Percentiles rank a stretch among this genome's conserved stretches.
Evolutionary conservation across 1,139 yeast species (phyloP).

Genomic region (Saccharomyces hybrid): DNA sequence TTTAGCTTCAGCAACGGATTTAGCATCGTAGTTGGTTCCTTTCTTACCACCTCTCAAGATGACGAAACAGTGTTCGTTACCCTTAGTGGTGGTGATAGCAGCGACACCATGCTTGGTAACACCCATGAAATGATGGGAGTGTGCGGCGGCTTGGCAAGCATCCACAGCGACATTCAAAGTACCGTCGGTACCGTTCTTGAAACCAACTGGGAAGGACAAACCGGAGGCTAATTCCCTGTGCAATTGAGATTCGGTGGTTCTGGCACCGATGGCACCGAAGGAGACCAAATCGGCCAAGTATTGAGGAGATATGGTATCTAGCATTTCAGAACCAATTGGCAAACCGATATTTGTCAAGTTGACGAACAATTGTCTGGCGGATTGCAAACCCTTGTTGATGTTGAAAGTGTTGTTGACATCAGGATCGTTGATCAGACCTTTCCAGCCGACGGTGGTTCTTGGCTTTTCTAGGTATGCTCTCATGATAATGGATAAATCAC

Average conservation of each 20-base stretch:
- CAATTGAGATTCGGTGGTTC: conserved; percentile 96
- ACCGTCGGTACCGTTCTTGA: conserved; percentile 98
- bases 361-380: conserved; percentile 77
- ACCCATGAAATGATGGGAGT: conserved; percentile 92
- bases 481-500: conserved; percentile 81
- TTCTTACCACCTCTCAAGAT: conserved; percentile 92
- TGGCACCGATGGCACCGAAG: conserved; percentile 96
- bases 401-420: conserved; percentile 87
- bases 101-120: conserved; percentile 95
- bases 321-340: conserved; percentile 96
- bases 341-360: conserved; percentile 70
- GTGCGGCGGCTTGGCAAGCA: conserved; percentile 86
- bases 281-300: conserved; percentile 84
- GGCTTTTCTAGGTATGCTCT: conserved; percentile 97
- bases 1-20: conserved; percentile 70
- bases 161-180: conserved; percentile 87
- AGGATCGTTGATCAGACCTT: conserved; percentile 95
- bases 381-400: conserved; percentile 88
- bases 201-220: conserved; percentile 93
- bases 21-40: conserved; percentile 86
- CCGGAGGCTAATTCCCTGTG: conserved; percentile 97
- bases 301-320: conserved; percentile 98
- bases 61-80: conserved; percentile 82
- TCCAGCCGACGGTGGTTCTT: conserved; percentile 98
- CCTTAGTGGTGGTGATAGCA: conserved; percentile 92